phyloP scores from a whole-genome alignment of 2,329 filamentous ascomycete genomes.

The Pseudodiploospora longispora region DNA sequence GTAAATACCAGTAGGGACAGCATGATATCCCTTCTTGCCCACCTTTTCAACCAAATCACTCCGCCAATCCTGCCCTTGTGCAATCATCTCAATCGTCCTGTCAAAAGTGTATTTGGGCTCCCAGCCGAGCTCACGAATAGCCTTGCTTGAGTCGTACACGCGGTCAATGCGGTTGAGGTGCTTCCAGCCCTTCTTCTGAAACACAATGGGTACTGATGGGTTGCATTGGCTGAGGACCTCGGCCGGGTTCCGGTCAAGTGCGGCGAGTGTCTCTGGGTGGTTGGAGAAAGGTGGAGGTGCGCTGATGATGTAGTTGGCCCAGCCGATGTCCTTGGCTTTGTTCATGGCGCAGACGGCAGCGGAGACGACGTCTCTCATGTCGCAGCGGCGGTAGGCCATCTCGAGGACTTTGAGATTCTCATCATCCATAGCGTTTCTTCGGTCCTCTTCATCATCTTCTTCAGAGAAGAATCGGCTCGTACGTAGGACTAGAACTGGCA shows the following conservation, averaged over 20 bases:
- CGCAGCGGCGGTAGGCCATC: conserved; percentile 35
- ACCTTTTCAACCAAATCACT: conserved; percentile 31
- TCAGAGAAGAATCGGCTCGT: conserved; percentile 42
- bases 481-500: conserved; percentile 37
- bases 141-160: conserved; percentile 36
- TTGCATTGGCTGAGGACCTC: conserved; percentile 20
- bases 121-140: conserved; percentile 35
- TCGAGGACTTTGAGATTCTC: conserved; percentile 43
- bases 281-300: conserved; percentile 33
- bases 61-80: conserved; percentile 26
- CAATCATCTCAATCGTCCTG: conserved; percentile 24
- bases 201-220: conserved; percentile 21
- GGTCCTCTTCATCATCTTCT: conserved; percentile 35
- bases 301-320: conserved; percentile 35
- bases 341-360: conserved; percentile 32
- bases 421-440: conserved; percentile 26
- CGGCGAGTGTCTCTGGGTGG: conserved; percentile 20
- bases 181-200: conserved; percentile 26
- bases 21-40: conserved; percentile 38
- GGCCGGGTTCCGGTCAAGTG: conserved; percentile 25
- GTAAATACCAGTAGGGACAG: conserved; percentile 34
- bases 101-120: conserved; percentile 33
- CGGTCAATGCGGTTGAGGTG: conserved; percentile 32
- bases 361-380: conserved; percentile 35
- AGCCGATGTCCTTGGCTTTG: conserved; percentile 23